These are phyloP conservation scores for Cicer pinnatifidum DNA, from an alignment of 306 rosid species.

Conservation along the genomic window DNA sequence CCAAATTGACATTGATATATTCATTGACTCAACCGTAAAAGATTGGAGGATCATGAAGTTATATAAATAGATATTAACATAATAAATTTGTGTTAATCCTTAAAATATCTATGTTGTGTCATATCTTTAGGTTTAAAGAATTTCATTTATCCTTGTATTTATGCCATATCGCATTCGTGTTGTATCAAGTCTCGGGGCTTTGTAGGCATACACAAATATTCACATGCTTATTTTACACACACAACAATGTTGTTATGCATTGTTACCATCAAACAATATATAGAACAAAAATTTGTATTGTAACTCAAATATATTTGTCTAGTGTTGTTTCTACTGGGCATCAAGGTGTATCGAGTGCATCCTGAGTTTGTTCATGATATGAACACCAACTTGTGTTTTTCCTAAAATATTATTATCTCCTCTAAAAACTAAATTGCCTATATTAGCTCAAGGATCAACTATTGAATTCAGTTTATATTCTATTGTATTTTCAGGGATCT, in stretches of 20 bases:
- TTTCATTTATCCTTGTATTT: background rate
- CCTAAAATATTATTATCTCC: background rate
- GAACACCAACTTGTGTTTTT: background rate
- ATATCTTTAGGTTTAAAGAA: background rate
- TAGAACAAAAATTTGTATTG: background rate
- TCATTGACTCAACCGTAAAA: too few relatives aligned
- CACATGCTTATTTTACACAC: too few relatives aligned
- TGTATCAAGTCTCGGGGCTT: too few relatives aligned
- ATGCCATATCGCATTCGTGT: too few relatives aligned
- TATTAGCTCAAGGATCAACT: background rate
- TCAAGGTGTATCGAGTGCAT: background rate
- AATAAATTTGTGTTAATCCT: too few relatives aligned
- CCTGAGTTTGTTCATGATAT: background rate
- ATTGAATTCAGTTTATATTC: conserved; percentile 22
- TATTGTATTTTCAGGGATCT: conserved; percentile 62
- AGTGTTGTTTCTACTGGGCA: background rate
- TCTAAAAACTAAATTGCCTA: background rate
- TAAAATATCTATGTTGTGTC: background rate
- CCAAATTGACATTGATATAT: too few relatives aligned
- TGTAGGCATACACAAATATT: too few relatives aligned
- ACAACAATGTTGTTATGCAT: too few relatives aligned
- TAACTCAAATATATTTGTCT: background rate
- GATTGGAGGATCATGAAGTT: too few relatives aligned
- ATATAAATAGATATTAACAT: too few relatives aligned
- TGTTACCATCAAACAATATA: background rate